Evolutionary conservation across 2,329 filamentous ascomycete genomes (phyloP), one percentile per base, ranked within the genome.

Genomic region (Thelonectria blattea): DNA sequence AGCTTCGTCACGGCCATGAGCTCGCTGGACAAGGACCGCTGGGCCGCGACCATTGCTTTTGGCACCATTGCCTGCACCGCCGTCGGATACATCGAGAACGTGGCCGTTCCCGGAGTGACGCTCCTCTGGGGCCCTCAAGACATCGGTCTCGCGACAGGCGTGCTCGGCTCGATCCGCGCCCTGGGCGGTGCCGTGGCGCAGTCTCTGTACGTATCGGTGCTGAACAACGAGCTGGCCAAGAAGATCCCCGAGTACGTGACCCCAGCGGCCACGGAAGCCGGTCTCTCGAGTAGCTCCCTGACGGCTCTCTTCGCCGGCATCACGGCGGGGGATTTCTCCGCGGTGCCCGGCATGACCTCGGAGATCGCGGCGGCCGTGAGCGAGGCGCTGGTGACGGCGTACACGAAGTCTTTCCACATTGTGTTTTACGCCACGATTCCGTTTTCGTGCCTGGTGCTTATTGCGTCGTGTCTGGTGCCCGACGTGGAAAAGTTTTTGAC

Each of bases 101-200:
- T 79, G 52, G 69, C 73, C n/a, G 72, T 80, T 51, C 76, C 79
- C 1, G 77, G 76, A 8, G 78, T 82, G 24, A 78, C 78, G 2
- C 73, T 80, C 10, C 74, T 83, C 43, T 80, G 76, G 68, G 79
- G 79, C 58, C 72, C 80, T 5, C 76, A 80, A 62, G 80, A 82
- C 61, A 81, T 81, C 46, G 79, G 80, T 15, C 73, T 81, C 15
- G 79, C 68, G 55, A 78, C 65, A 6, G 80, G 80, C 17, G 74
- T 80, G 20, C 76, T 81, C 30, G 79, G 80, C 11, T 79, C 76
- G 18, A 80, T 82, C 56, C 78, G 81, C 30, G 77, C 76, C 5
- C 73, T 76, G 3, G 76, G 76, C n/a, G 76, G 75, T 27, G 73
- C 76, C 34, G 67, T 80, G 15, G 71, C 75, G 1, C 73, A 74